phyloP scores from a whole-genome alignment of 768 basidiomycete species.

The Hypholoma sublateritium region DNA sequence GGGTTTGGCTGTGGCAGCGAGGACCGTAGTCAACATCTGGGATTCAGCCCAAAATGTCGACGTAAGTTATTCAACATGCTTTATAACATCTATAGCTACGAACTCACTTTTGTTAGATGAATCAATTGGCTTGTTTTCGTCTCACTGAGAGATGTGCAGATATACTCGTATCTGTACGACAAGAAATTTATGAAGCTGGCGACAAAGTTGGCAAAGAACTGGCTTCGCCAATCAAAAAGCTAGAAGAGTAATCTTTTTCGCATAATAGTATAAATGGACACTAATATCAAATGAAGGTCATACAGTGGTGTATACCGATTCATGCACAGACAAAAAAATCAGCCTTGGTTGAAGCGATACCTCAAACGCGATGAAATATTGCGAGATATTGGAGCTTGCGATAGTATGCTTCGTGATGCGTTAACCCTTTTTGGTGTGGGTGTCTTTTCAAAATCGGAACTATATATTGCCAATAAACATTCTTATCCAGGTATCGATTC shows the following conservation, averaged over 20 bases:
- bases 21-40: constrained; percentile 62
- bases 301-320: constrained; percentile 47
- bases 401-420: constrained; percentile 55
- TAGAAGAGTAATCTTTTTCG: constrained; percentile 41
- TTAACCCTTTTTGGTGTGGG: constrained; percentile 58
- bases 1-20: constrained; percentile 52
- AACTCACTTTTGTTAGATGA: constrained; percentile 43
- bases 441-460: constrained; percentile 13
- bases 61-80: constrained; percentile 37
- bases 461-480: background rate
- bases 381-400: constrained; percentile 50
- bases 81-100: background rate
- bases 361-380: constrained; percentile 71
- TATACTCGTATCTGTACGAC: constrained; percentile 60
- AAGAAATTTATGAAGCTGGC: constrained; percentile 63
- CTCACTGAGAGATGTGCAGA: constrained; percentile 74
- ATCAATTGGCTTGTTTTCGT: constrained; percentile 65
- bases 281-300: constrained; percentile 24
- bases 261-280: background rate
- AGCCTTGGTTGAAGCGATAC: constrained; percentile 79
- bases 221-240: constrained; percentile 44
- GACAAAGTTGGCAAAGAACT: constrained; percentile 49
- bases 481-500: constrained; percentile 27
- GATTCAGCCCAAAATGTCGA: constrained; percentile 59
- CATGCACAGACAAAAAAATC: constrained; percentile 55